Base-by-base conservation (phyloP, 768 basidiomycete genomes). In the Lactifluus subvellereus region DNA sequence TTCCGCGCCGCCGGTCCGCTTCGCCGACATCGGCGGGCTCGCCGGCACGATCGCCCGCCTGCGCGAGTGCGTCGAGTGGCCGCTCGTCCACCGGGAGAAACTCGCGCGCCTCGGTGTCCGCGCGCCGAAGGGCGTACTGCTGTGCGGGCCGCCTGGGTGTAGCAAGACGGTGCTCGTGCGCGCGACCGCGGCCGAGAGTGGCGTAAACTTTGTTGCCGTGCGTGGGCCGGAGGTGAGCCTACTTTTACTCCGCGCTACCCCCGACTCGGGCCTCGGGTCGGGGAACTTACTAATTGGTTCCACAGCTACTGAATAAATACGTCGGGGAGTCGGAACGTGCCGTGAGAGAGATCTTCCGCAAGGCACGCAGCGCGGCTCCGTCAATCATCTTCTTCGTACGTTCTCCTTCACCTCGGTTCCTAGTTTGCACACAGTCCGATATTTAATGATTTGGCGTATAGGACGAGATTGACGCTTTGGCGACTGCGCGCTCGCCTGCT, bases 401-500 rank as follows among this genome's bases (percentile, higher is more conserved):
- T 78, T 30, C 4, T 11, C 33, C 51, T 47, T 22, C 43, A 32
- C 27, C 11, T 60, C 37, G 10, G 32, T 32, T 47, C 37, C 22
- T 18, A 43, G 5, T 18, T 14, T 5, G 16, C 18, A 43, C 42
- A 43, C 16, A 43, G 18, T 18, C 11, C 7, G 42, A 43, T 7
- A 13, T 18, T 32, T 43, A 37, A 20, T 60, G 48, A 18, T 42
- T 2, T 42, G 43, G 16, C 48, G 18, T 38, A 14, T 69, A 98
- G 96, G 97, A 99, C 71, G 97, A 99, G 73, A 91, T 99, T 57
- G 97, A 99, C 70, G 94, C 95, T 0, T 80, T 99, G 1, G 95
- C 91, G 2, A 84, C 85, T 0, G 86, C 92, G 0, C 84, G 97
- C 37, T 78, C 76, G 0, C 80, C 82, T 2, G 83, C 84, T 50